phyloP scores from a whole-genome alignment of 2,329 filamentous ascomycete species.

The Colletotrichum cuscutae region DNA sequence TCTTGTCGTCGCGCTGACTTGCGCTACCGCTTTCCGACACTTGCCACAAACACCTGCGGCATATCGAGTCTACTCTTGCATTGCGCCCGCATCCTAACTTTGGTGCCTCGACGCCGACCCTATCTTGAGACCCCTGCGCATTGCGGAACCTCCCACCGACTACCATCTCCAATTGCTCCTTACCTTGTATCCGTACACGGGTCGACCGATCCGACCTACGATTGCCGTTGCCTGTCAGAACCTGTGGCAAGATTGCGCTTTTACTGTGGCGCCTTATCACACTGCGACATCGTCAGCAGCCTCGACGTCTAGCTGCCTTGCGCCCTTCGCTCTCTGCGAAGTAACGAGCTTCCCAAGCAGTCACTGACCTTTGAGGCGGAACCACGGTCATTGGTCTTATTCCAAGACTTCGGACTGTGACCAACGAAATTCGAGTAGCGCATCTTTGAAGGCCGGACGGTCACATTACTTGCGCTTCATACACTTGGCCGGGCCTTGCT shows the following conservation, averaged over 20 bases:
- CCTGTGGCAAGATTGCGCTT: constrained; percentile 3
- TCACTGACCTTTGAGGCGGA: background rate
- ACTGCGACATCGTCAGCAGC: constrained; percentile 6
- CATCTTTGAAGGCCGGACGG: background rate
- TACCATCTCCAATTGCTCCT: background rate
- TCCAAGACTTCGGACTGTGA: background rate
- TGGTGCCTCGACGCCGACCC: background rate
- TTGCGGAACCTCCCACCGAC: constrained; percentile 7
- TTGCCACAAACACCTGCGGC: constrained; percentile 16
- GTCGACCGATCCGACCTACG: background rate
- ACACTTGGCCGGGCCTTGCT: background rate
- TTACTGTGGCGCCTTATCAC: background rate
- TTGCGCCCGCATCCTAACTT: constrained; percentile 10
- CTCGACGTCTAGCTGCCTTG: constrained; percentile 6
- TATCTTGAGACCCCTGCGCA: constrained; percentile 15
- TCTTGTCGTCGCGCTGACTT: constrained; percentile 5
- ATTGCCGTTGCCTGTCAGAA: background rate
- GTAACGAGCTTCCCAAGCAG: background rate
- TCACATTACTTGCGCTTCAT: constrained; percentile 3
- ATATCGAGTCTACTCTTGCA: background rate
- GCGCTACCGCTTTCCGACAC: constrained; percentile 13
- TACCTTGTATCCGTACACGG: constrained; percentile 2
- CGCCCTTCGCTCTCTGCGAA: background rate
- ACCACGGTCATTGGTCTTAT: background rate
- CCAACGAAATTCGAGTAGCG: background rate